Percentiles rank a stretch among this genome's conserved stretches.
Evolutionary conservation across 75 land plant genomes (phyloP).

Genomic region (Adiantum capillusveneris): DNA sequence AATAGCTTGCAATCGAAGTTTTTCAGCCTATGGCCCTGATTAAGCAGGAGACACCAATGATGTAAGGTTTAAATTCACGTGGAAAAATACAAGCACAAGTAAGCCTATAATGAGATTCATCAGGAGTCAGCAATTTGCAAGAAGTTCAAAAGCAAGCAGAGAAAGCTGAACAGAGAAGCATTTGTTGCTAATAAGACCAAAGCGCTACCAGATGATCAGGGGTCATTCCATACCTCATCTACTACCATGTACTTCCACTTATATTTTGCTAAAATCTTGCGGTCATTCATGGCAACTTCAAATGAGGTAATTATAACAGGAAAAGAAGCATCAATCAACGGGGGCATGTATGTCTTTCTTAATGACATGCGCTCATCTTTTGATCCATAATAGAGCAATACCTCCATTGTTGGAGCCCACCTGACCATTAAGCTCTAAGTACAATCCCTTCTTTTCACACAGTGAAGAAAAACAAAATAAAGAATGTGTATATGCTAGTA

Average conservation of each 20-base stretch:
- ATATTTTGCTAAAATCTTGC: conserved; percentile 23
- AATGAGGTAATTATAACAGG: conserved; percentile 88
- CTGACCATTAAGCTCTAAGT: conserved; percentile 20
- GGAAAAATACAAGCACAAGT: neutral
- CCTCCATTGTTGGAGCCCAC: conserved; percentile 62
- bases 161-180: too few species aligned
- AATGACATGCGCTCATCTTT: conserved; percentile 53
- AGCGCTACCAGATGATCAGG: too few species aligned
- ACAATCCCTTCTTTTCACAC: too few species aligned
- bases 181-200: too few species aligned
- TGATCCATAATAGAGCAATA: conserved; percentile 85
- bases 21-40: conserved; percentile 95
- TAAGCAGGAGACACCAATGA: neutral
- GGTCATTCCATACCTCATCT: conserved; percentile 59
- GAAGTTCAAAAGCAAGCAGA: too few species aligned
- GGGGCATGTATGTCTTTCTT: conserved; percentile 59
- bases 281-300: conserved; percentile 70
- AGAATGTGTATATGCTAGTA: neutral
- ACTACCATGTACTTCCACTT: conserved; percentile 89
- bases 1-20: conserved; percentile 69
- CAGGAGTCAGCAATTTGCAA: too few species aligned
- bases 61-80: neutral
- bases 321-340: conserved; percentile 43
- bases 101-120: neutral
- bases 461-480: neutral